Conservation (phyloP, 768 basidiomycete genomes). For the Tulasnella sp. region DNA sequence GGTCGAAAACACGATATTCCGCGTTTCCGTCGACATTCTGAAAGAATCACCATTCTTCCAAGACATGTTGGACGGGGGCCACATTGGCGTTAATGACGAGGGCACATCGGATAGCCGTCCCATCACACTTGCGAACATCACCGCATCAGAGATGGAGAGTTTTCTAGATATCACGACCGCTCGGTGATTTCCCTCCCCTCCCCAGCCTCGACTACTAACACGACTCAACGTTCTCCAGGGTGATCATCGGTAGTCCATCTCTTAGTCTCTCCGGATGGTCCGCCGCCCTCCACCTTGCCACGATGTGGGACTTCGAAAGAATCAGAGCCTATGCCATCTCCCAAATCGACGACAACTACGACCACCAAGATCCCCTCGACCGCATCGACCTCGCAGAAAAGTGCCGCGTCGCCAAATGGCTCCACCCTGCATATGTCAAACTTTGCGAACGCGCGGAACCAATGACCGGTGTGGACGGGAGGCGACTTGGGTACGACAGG, state of each 20-base stretch:
- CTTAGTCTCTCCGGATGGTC: not conserved
- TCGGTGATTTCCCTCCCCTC: not conserved
- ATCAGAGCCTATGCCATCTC: not conserved
- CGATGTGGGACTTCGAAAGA: constrained; percentile 10
- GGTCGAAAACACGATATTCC: not conserved
- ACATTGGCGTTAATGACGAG: not conserved
- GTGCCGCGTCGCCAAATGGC: constrained; percentile 12
- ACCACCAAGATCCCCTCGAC: not conserved
- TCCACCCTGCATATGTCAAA: constrained; percentile 2
- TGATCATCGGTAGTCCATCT: not conserved
- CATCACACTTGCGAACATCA: not conserved
- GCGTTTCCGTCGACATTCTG: not conserved
- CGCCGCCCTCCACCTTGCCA: constrained; percentile 7
- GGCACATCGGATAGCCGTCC: not conserved
- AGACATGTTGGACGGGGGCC: not conserved
- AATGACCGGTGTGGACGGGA: not conserved
- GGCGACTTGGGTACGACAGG: not conserved
- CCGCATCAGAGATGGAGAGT: constrained; percentile 3
- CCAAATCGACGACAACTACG: not conserved
- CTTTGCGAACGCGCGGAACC: not conserved
- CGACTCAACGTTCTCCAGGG: not conserved
- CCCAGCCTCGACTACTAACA: not conserved
- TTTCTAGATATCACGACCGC: not conserved
- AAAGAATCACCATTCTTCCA: not conserved
- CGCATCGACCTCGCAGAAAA: not conserved